Percentiles rank a stretch among this genome's conserved stretches.
phyloP scores from a whole-genome alignment of 1,139 yeast genomes.

The Blastobotrys malaysiensis region DNA sequence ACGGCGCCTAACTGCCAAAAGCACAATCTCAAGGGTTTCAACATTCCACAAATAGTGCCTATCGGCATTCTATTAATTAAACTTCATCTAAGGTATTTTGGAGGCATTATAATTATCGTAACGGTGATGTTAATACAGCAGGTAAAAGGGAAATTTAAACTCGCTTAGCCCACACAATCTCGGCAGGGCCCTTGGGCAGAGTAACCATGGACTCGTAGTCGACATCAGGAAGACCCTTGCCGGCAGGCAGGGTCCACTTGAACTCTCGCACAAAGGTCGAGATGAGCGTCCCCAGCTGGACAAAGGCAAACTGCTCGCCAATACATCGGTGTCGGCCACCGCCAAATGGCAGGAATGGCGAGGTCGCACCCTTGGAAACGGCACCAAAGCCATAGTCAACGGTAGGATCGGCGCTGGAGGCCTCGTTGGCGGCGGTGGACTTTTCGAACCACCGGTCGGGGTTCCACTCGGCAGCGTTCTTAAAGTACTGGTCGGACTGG shows the following conservation, averaged over 20 bases:
- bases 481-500: conserved; percentile 71
- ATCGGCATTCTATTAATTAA: not conserved
- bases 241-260: conserved; percentile 65
- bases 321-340: conserved; percentile 99
- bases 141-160: conserved; percentile 10
- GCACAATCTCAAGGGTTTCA: too few species aligned
- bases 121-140: not conserved
- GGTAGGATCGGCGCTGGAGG: conserved; percentile 42
- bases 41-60: too few species aligned
- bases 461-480: conserved; percentile 57
- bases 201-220: conserved; percentile 95
- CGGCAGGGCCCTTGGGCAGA: conserved; percentile 76
- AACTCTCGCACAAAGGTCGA: conserved; percentile 69
- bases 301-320: conserved; percentile 97
- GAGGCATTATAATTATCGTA: not conserved
- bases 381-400: conserved; percentile 96
- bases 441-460: conserved; percentile 84
- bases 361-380: conserved; percentile 88
- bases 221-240: conserved; percentile 58
- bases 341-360: conserved; percentile 96
- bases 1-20: too few species aligned
- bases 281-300: conserved; percentile 84
- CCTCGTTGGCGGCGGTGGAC: conserved; percentile 38
- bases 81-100: not conserved
- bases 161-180: conserved; percentile 56